phyloP scores from a whole-genome alignment of 352 stramenopile species.

The Globisporangium takayamanum region DNA sequence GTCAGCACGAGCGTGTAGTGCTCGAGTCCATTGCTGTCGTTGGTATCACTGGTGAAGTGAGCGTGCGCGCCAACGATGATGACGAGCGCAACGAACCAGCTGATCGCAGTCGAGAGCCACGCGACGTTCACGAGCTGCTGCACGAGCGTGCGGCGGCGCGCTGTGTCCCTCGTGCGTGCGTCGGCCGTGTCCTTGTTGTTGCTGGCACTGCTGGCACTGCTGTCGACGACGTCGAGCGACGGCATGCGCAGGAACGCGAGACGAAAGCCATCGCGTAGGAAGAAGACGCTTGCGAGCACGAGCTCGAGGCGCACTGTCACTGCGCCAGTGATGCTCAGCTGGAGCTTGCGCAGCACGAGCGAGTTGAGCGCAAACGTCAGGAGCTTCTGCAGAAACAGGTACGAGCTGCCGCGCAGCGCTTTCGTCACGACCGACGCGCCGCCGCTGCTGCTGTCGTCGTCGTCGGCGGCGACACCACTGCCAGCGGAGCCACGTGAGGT shows the following conservation, averaged over 20 bases:
- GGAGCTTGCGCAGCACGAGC: slow-evolving; percentile 62
- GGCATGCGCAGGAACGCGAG: slow-evolving; percentile 80
- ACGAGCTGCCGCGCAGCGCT: slow-evolving; percentile 59
- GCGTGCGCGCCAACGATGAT: background rate
- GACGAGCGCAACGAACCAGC: slow-evolving; percentile 37
- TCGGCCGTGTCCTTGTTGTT: too few species aligned
- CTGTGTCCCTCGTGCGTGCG: too few species aligned
- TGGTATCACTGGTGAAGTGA: background rate
- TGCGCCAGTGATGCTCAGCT: slow-evolving; percentile 71
- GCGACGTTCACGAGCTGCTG: slow-evolving; percentile 70
- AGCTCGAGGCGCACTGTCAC: slow-evolving; percentile 87
- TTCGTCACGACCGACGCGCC: slow-evolving; percentile 26
- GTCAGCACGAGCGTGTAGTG: slow-evolving; percentile 51
- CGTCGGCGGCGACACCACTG: background rate
- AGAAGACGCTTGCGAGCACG: slow-evolving; percentile 83
- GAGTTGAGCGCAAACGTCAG: slow-evolving; percentile 83
- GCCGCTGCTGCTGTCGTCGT: background rate
- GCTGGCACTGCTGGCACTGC: background rate
- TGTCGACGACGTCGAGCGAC: slow-evolving; percentile 34
- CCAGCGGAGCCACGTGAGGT: too few species aligned
- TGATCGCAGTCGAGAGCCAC: slow-evolving; percentile 68
- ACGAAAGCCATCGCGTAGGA: slow-evolving; percentile 87
- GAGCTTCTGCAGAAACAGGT: slow-evolving; percentile 80
- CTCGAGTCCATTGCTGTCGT: slow-evolving; percentile 11
- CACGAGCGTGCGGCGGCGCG: slow-evolving; percentile 11